These are phyloP conservation scores for Fusarium virguliforme DNA, from an alignment of 2,329 filamentous ascomycete species.

Conservation along the genomic window DNA sequence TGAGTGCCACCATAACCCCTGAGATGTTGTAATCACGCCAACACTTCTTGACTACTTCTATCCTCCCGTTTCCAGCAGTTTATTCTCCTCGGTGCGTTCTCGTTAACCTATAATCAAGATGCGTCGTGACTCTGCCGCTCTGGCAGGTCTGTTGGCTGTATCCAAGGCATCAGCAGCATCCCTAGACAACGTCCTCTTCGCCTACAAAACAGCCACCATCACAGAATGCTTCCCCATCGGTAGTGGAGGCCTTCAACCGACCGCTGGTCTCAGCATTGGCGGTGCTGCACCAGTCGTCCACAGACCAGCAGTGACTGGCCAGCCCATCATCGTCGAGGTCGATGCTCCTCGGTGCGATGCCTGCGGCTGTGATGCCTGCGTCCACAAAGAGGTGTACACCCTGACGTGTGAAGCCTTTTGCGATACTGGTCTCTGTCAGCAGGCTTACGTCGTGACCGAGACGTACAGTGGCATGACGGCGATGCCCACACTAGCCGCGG, in stretches of 20 bases:
- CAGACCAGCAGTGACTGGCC: constrained; percentile 29
- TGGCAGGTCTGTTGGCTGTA: not conserved
- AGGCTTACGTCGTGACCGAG: constrained; percentile 37
- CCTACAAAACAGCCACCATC: constrained; percentile 33
- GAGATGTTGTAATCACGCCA: not conserved
- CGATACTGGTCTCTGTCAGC: constrained; percentile 30
- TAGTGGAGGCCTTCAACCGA: not conserved
- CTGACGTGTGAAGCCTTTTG: constrained; percentile 32
- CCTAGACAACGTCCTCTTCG: constrained; percentile 18
- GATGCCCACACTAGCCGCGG: constrained; percentile 22
- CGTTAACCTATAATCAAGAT: not conserved
- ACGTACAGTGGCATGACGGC: constrained; percentile 33
- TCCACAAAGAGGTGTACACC: constrained; percentile 32
- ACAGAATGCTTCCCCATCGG: constrained; percentile 32
- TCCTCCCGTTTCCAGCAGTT: not conserved
- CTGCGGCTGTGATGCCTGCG: constrained; percentile 36
- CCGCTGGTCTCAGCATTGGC: not conserved
- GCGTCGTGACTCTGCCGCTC: not conserved
- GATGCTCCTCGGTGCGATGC: constrained; percentile 37
- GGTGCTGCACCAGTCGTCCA: constrained; percentile 20
- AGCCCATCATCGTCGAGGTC: constrained; percentile 29
- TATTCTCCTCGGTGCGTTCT: not conserved
- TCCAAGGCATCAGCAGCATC: not conserved
- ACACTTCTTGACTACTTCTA: not conserved
- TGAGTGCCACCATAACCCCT: not conserved